Conservation (phyloP, 2,329 filamentous ascomycete genomes). For the Xylaria sp. region DNA sequence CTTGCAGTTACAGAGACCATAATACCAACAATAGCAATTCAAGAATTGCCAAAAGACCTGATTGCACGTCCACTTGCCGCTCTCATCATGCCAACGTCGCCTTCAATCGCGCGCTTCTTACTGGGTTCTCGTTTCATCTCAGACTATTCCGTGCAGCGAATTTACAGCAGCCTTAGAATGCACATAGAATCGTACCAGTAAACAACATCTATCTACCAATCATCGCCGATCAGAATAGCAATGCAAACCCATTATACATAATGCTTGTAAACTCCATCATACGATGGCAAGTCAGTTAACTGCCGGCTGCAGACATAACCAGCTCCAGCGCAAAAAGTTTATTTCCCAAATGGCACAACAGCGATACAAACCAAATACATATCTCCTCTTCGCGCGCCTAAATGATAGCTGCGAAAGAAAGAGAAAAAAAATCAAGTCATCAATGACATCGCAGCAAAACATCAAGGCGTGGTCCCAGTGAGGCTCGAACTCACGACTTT, state of each 20-base stretch:
- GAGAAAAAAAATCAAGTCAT: too few relatives aligned
- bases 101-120: background rate
- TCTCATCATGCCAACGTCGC: background rate
- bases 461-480: slow-evolving; percentile 19
- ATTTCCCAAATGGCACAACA: background rate
- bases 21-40: too few relatives aligned
- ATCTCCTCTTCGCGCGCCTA: background rate
- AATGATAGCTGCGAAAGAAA: background rate
- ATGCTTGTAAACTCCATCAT: too few relatives aligned
- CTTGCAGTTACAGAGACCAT: too few relatives aligned
- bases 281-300: too few relatives aligned
- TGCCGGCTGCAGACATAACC: too few relatives aligned
- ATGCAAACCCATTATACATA: too few relatives aligned
- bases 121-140: background rate
- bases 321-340: too few relatives aligned
- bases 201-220: too few relatives aligned
- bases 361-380: background rate
- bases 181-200: too few relatives aligned
- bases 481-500: slow-evolving; percentile 30
- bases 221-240: too few relatives aligned
- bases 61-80: background rate
- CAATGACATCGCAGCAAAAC: background rate
- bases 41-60: too few relatives aligned
- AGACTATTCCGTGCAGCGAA: background rate
- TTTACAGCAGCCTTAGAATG: background rate